A percentile compares a stretch with the other conserved stretches of the same genome.
phyloP scores from a whole-genome alignment of 257 asterid species.

The Cruciata laevipes region DNA sequence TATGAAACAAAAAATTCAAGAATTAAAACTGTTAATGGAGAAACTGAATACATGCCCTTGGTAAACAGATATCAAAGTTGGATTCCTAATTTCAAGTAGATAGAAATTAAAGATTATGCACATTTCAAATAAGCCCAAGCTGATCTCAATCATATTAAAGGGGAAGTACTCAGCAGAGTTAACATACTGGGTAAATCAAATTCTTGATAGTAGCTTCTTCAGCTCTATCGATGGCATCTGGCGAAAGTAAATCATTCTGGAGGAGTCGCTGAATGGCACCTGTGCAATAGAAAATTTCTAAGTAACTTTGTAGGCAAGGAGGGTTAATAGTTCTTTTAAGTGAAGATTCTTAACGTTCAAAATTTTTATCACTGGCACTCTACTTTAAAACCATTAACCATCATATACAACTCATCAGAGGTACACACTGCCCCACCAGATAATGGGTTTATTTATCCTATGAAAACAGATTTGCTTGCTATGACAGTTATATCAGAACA shows the following conservation, averaged over 20 bases:
- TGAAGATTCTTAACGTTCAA: not conserved
- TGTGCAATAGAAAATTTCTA: constrained; percentile 23
- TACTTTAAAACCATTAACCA: constrained; percentile 3
- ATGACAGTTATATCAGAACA: not conserved
- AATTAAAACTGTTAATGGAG: not conserved
- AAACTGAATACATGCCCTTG: not conserved
- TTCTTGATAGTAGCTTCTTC: constrained; percentile 63
- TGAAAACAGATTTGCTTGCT: not conserved
- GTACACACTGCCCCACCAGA: not conserved
- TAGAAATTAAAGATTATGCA: not conserved
- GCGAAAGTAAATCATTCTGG: constrained; percentile 65
- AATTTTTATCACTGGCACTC: not conserved
- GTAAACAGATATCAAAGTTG: not conserved
- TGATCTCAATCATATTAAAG: not conserved
- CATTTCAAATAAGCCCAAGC: not conserved
- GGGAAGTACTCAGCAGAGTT: constrained; percentile 7
- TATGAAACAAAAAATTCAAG: constrained; percentile 12
- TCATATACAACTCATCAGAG: not conserved
- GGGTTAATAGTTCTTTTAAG: not conserved
- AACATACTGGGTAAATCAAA: constrained; percentile 73
- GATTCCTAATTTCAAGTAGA: not conserved
- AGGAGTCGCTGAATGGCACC: constrained; percentile 91
- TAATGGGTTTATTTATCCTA: no score
- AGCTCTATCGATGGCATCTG: constrained; percentile 64
- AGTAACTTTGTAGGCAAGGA: not conserved